Base-by-base conservation (phyloP, 331 rosid species). In the Malus hybrid region DNA sequence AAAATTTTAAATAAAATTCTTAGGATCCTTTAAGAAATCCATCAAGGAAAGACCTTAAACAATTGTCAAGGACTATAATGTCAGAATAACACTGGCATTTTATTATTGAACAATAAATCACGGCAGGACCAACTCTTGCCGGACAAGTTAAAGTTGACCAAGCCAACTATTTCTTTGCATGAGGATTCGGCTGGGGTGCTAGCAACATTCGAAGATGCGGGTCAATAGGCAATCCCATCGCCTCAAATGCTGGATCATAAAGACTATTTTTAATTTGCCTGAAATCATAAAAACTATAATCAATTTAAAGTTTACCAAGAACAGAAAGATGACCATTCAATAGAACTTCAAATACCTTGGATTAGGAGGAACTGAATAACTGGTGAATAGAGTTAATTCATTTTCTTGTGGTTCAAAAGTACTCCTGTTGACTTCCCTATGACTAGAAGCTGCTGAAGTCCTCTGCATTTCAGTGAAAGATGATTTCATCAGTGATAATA, bases 171-270 rank as follows among this genome's bases (percentile, higher is more conserved):
- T 18, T 33, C 24, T 71, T 5, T 10, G 12, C 24, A 10, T 3
- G 27, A 15, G 29, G 39, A 18, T 22, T 20, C 4, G 39, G 13
- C 62, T 16, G 0, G 13, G 15, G 18, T 55, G 60, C 67, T 19
- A 27, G 34, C 31, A 83, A 80, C 42, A 79, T 19, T 22, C 81
- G 79, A 29, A 83, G 72, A 75, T 75, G 79, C 3, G 83, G 84
- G 70, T 83, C 86, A 52, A 79, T 29, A 52, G 79, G 81, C 24
- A 61, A 52, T n/a, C 84, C 76, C 34, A 76, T 16, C 9, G 50
- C 46, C 44, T 61, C 83, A 72, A 12, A 79, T 4, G 6, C 34
- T 22, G 73, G 81, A 61, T 79, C 80, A 68, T 83, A 83, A 36
- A 62, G 57, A 14, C 75, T 24, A 71, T 79, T 79, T 39, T 13